Base-by-base conservation (phyloP, 78 protist species). In the Polysphondylium violaceum region DNA sequence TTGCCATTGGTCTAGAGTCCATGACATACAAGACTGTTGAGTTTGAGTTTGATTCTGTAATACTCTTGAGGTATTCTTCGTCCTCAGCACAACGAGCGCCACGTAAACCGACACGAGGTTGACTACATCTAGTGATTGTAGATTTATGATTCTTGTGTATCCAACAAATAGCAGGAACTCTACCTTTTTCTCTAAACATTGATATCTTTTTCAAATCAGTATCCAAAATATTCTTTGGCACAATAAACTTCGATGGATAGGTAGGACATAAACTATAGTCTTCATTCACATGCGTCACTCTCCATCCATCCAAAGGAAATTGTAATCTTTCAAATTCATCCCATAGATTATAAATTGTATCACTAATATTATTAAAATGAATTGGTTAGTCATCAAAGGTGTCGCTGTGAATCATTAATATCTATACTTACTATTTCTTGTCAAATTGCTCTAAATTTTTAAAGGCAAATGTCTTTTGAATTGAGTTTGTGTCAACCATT, bases 1-100 rank as follows among this genome's bases (percentile, higher is more conserved):
- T 96, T 25, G 94, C 83, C 81, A 74, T 73, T 2, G 98, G 97
- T 12, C 98, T 67, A 50, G 96, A 90, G 69, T 97, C 98, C 86
- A 96, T 56, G 41, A 97, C 94, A 38, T 77, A 61, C 36, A 96
- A 95, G 11, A 38, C 65, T 0, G 95, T 91, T 6, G 95, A 69
- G 36, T 94, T 88, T 7, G 88, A 40, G n/a, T 78, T 85, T 61
- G 93, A 29, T 33, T 35, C 33, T 7, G 90, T 72, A 3, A 74
- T 69, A 11, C 61, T 38, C 16, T 65, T 56, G 33, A 73, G 38
- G 41, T 87, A 87, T 47, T 87, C 93, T 47, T 87, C 87, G 61
- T 87, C 86, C 7, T 87, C 93, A 29, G n/a, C 41, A 19, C 85
- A 76, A 25, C 76, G 64, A 19, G 78, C 67, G 92, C 93, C 63